Conservation (phyloP, 129 eudicot genomes). For the Arctium lappa region DNA sequence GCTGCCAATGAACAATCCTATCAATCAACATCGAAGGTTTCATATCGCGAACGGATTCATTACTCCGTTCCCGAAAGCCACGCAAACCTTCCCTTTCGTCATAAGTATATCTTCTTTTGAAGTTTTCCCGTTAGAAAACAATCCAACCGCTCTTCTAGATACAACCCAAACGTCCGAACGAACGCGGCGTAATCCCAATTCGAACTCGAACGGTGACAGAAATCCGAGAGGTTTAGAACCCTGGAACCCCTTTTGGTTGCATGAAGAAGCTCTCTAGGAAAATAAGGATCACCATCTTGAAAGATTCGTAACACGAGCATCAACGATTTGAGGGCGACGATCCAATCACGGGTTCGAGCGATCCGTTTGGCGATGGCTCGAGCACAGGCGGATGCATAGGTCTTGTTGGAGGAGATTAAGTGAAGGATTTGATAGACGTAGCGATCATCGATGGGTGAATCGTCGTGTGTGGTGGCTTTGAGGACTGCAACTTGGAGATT, state of each 20-base stretch:
- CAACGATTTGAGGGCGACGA: conserved; percentile 62
- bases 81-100: neutral
- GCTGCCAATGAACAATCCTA: conserved; percentile 54
- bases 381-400: conserved; percentile 52
- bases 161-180: conserved; percentile 50
- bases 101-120: conserved; percentile 37
- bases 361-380: conserved; percentile 62
- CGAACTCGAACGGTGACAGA: conserved; percentile 51
- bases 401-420: conserved; percentile 51
- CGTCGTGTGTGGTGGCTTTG: conserved; percentile 69
- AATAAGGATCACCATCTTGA: conserved; percentile 76
- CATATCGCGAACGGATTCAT: conserved; percentile 48
- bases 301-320: conserved; percentile 61
- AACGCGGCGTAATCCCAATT: conserved; percentile 69
- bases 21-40: conserved; percentile 61
- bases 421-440: conserved; percentile 42
- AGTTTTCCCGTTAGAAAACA: conserved; percentile 72
- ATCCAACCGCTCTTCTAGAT: conserved; percentile 65
- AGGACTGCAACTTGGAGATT: conserved; percentile 54
- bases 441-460: conserved; percentile 44
- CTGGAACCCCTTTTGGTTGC: conserved; percentile 61
- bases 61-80: neutral
- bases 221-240: conserved; percentile 48
- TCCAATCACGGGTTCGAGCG: conserved; percentile 58
- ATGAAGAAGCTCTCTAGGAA: conserved; percentile 68